A percentile compares a stretch with the other conserved stretches of the same genome.
Conservation (phyloP, 2,329 filamentous ascomycete species). For the Fusarium stilboides region DNA sequence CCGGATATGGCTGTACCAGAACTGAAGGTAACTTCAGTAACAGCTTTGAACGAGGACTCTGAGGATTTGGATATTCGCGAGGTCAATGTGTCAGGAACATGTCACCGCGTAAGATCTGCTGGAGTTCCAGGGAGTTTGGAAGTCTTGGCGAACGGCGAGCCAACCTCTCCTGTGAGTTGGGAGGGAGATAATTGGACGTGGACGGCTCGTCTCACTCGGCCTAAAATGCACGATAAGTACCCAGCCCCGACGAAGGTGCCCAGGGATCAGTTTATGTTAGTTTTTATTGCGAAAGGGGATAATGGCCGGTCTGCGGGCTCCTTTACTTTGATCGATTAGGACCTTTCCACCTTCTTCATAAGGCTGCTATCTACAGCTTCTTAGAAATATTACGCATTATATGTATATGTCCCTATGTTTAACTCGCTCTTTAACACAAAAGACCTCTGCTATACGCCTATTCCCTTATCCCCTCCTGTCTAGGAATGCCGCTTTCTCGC, state of each 20-base stretch:
- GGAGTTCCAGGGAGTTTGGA: rapidly evolving
- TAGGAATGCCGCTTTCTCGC: too few species aligned
- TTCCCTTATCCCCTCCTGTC: too few species aligned
- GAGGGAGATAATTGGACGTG: background rate
- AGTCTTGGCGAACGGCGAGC: background rate
- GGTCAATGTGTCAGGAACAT: background rate
- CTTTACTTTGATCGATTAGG: background rate
- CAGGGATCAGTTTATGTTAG: slow-evolving; percentile 7
- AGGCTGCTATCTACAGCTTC: too few species aligned
- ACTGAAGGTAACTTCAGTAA: background rate
- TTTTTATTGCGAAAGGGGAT: background rate
- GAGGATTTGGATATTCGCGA: rapidly evolving
- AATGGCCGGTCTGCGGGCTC: background rate
- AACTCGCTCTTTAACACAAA: too few species aligned
- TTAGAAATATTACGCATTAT: too few species aligned
- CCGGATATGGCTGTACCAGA: background rate
- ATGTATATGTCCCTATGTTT: too few species aligned
- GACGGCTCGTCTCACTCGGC: background rate
- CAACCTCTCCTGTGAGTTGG: background rate
- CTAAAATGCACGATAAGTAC: background rate
- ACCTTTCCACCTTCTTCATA: too few species aligned
- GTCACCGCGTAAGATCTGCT: rapidly evolving
- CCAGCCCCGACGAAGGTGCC: background rate
- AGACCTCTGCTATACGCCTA: too few species aligned
- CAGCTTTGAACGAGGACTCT: rapidly evolving